phyloP scores from a whole-genome alignment of 1,284 basidiomycete genomes.

The Microbotryomycetes sp. region DNA sequence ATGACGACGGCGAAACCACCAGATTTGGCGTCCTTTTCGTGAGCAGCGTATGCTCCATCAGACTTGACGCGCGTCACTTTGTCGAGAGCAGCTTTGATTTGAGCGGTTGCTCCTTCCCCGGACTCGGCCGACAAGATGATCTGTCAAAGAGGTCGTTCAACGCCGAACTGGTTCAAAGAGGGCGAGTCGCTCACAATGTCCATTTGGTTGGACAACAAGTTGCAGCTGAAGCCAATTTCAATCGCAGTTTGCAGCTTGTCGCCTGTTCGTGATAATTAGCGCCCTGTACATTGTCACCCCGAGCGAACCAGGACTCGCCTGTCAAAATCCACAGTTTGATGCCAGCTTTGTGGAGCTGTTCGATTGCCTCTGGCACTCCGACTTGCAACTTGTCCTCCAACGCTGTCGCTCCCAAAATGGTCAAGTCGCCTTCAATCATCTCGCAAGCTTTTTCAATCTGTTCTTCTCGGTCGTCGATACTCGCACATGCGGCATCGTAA shows the following conservation, averaged over 20 bases:
- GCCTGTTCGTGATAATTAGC: constrained; percentile 51
- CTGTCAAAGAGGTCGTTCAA: not conserved
- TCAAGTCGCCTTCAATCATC: constrained; percentile 69
- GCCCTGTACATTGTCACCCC: not conserved
- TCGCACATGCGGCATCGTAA: constrained; percentile 72
- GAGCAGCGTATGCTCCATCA: constrained; percentile 42
- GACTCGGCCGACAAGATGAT: constrained; percentile 92
- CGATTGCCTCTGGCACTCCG: constrained; percentile 93
- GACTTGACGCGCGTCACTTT: constrained; percentile 71
- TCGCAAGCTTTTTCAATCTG: constrained; percentile 83
- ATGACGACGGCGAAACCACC: constrained; percentile 68
- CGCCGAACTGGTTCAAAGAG: not conserved
- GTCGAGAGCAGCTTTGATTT: constrained; percentile 88
- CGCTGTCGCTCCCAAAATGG: constrained; percentile 86
- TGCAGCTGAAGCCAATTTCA: constrained; percentile 90
- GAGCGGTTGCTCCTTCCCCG: constrained; percentile 63
- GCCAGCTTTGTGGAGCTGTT: constrained; percentile 80
- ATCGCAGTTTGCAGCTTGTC: constrained; percentile 98
- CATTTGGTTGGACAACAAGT: constrained; percentile 82
- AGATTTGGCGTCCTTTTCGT: constrained; percentile 20
- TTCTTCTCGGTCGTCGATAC: constrained; percentile 73
- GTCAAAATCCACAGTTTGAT: constrained; percentile 97
- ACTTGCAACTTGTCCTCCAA: constrained; percentile 95
- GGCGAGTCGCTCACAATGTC: constrained; percentile 18
- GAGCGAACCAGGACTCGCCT: constrained; percentile 48